Evolutionary conservation across 2,329 filamentous ascomycete species (phyloP).

Genomic region (Metarhizium brunneum): DNA sequence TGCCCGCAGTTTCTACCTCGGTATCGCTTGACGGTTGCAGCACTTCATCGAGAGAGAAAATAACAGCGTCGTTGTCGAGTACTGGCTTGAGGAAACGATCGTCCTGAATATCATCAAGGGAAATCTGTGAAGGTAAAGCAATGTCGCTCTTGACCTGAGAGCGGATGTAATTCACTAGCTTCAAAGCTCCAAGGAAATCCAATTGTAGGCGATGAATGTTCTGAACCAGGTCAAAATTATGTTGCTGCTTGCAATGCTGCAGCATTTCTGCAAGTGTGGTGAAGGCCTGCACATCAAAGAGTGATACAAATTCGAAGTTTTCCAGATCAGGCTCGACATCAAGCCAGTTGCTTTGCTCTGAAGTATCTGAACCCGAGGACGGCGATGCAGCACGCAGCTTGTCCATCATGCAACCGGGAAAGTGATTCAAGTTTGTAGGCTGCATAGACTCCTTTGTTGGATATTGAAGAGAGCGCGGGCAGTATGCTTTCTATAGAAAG

Average conservation of each 20-base stretch:
- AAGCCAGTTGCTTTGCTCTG: slow-evolving; percentile 40
- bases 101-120: slow-evolving; percentile 55
- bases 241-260: slow-evolving; percentile 54
- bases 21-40: slow-evolving; percentile 36
- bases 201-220: slow-evolving; percentile 48
- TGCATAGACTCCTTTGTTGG: not conserved
- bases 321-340: slow-evolving; percentile 56
- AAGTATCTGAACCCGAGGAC: slow-evolving; percentile 17
- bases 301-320: slow-evolving; percentile 51
- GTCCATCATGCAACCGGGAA: not conserved
- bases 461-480: not conserved
- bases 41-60: slow-evolving; percentile 75
- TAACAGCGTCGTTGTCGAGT: slow-evolving; percentile 78
- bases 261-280: slow-evolving; percentile 57
- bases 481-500: too few relatives aligned
- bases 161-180: slow-evolving; percentile 63
- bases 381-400: slow-evolving; percentile 7
- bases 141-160: slow-evolving; percentile 33
- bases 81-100: slow-evolving; percentile 78
- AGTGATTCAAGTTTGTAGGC: not conserved
- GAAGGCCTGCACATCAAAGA: slow-evolving; percentile 60
- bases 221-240: slow-evolving; percentile 57
- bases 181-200: slow-evolving; percentile 66
- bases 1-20: slow-evolving; percentile 19
- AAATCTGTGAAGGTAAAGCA: slow-evolving; percentile 47